phyloP scores from a whole-genome alignment of 1,139 yeast species.

The Wickerhamiella infanticola region DNA sequence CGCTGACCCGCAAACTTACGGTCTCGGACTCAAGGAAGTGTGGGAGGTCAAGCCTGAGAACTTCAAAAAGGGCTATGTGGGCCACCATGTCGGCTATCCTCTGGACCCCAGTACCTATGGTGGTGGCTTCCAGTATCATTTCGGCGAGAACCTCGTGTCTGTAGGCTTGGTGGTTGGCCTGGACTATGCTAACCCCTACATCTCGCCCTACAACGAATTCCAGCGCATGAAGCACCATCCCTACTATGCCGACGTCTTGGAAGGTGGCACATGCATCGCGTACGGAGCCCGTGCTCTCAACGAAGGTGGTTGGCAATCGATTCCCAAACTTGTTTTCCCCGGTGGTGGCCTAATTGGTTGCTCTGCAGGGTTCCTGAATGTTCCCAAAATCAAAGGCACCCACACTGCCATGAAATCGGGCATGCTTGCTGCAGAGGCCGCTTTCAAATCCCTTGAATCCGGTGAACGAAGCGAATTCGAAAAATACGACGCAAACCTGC shows the following conservation, averaged over 20 bases:
- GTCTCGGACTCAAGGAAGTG: conserved; percentile 86
- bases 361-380: conserved; percentile 90
- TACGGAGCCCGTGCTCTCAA: conserved; percentile 93
- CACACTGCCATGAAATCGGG: conserved; percentile 96
- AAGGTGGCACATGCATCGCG: conserved; percentile 83
- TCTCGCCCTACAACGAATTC: conserved; percentile 90
- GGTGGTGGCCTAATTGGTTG: conserved; percentile 94
- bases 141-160: conserved; percentile 80
- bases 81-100: conserved; percentile 87
- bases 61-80: conserved; percentile 66
- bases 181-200: conserved; percentile 85
- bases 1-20: conserved; percentile 71
- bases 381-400: conserved; percentile 94
- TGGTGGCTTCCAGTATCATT: conserved; percentile 94
- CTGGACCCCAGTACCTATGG: conserved; percentile 62
- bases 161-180: conserved; percentile 86
- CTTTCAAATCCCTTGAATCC: conserved; percentile 31
- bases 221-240: conserved; percentile 91
- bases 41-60: conserved; percentile 90
- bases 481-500: conserved; percentile 46
- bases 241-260: conserved; percentile 53
- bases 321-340: conserved; percentile 80
- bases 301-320: conserved; percentile 90
- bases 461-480: conserved; percentile 34
- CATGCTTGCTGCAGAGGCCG: conserved; percentile 80